phyloP scores from a whole-genome alignment of 495 filamentous ascomycete species.

The Penicillium manginii region DNA sequence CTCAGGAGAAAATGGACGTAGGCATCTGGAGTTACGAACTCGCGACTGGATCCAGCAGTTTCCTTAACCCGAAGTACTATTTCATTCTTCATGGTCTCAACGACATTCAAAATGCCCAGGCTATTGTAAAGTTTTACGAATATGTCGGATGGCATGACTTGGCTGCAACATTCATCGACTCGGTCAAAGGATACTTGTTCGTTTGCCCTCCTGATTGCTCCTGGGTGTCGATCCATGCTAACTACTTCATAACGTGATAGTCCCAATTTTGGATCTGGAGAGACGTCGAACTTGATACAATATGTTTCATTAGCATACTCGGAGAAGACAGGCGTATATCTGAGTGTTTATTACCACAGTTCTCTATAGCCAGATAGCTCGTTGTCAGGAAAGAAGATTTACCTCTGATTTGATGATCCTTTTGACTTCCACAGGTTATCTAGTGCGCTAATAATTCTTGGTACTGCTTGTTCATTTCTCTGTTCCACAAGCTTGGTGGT shows the following conservation, averaged over 20 bases:
- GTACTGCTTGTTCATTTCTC: no score
- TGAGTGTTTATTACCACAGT: slow-evolving; percentile 27
- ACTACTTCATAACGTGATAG: background rate
- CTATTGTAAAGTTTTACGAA: background rate
- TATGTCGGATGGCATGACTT: background rate
- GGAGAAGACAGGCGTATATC: slow-evolving; percentile 6
- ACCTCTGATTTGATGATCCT: no score
- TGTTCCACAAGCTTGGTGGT: no score
- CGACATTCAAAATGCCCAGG: background rate
- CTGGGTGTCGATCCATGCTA: no score
- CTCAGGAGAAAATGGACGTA: background rate
- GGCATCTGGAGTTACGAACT: background rate
- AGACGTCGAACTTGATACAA: background rate
- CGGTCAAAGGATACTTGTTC: background rate
- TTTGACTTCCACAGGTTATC: no score
- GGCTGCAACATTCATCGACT: background rate
- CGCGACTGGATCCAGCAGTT: background rate
- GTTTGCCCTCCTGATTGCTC: background rate
- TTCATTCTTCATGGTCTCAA: background rate
- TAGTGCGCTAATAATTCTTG: no score
- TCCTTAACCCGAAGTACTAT: background rate
- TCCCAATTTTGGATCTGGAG: background rate
- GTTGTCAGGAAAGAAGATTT: no score
- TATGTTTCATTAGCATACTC: background rate
- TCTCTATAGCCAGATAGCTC: background rate